Evolutionary conservation across 805 yeast species (phyloP), one percentile per base, ranked within the genome.

Genomic region (Diddensiella santjacobensis): DNA sequence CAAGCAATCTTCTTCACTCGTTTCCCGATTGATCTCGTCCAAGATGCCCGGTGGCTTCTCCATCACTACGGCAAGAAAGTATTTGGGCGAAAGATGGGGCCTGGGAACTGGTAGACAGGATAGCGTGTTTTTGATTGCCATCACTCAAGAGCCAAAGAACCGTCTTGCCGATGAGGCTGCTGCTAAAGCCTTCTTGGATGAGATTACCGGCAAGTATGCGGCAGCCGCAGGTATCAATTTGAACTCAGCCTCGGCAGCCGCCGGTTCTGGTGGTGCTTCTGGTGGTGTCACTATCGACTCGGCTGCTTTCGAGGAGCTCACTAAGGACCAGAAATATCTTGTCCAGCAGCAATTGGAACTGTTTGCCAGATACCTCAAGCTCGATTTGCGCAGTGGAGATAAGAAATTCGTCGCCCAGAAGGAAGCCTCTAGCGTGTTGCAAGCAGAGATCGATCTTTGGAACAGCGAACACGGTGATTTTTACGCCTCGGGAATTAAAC

Each of bases 21-120:
- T 91, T 55, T 87, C 96, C 54, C 84, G 97, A 72, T 77, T 93
- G 64, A 85, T 90, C 75, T 83, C 98, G 8, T 84, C 97, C 23
- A 93, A 93, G 75, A 93, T 93, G 98, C 98, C 99, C 47, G 99
- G 99, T 78, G 99, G 99, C 18, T 93, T 91, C 71, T 85, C 95
- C 42, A 83, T 91, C 59, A 84, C 96, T 53, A 74, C 79, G 56
- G 95, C 96, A 45, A 84, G 97, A 76, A 88, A 90, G 69, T 87
- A 93, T 72, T 79, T 93, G 67, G 90, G 86, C 72, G 66, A 90
- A 40, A 81, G 91, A 69, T 93, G 87, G 87, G 99, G 99, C 58
- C 78, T 93, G 61, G 95, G 86, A 57, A 54, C 86, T 41, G 96
- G 97, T 60, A 84, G 98, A 75, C 98, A 91, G 74, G 98, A 93